These are phyloP conservation scores for Luffa acutangula DNA, from an alignment of 306 rosid species.

Conservation along the genomic window DNA sequence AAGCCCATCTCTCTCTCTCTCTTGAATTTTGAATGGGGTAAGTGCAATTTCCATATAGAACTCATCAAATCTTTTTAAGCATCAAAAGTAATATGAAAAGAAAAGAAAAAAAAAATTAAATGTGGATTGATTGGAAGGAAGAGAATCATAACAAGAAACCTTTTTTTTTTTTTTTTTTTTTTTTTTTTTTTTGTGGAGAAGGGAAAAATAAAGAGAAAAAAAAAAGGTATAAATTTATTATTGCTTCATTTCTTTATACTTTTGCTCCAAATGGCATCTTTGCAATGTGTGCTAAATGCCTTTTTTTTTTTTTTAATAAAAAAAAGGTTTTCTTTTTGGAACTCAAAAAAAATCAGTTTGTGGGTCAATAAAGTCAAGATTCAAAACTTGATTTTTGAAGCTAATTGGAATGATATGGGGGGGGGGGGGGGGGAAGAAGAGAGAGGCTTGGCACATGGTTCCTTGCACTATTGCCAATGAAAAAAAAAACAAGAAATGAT, in stretches of 20 bases:
- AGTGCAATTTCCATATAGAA: not conserved
- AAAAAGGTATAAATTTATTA: too few relatives aligned
- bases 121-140: not conserved
- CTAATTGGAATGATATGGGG: not conserved
- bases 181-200: not conserved
- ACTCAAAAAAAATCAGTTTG: not conserved
- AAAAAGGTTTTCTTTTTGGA: not conserved
- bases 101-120: not conserved
- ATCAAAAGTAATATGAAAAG: not conserved
- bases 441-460: not conserved
- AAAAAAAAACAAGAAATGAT: too few relatives aligned
- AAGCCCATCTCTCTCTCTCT: not conserved
- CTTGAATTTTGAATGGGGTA: not conserved
- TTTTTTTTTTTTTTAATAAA: not conserved
- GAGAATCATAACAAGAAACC: not conserved
- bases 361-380: not conserved
- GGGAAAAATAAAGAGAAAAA: not conserved
- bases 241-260: too few relatives aligned
- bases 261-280: not conserved
- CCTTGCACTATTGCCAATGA: not conserved
- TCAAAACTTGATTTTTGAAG: not conserved
- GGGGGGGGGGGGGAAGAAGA: not conserved
- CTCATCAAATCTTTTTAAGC: not conserved
- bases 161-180: not conserved
- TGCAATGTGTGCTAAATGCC: not conserved